These are phyloP conservation scores for Blastobotrys capitulatus DNA, from an alignment of 1,139 yeast genomes.

Conservation along the genomic window DNA sequence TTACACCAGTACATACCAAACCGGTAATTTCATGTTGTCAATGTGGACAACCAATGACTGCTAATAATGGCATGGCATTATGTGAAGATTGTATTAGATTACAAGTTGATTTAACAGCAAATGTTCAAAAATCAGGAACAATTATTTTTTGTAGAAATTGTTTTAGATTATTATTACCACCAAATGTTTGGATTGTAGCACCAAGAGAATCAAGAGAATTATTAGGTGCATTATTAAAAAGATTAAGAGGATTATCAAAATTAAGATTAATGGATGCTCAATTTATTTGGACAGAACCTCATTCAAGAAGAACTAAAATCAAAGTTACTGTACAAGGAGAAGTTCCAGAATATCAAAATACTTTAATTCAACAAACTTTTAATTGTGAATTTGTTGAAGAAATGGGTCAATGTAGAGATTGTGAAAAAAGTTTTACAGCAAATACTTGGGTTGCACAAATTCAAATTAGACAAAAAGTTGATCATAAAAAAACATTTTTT, in stretches of 20 bases:
- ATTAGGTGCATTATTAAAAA: slow-evolving; percentile 81
- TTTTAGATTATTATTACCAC: slow-evolving; percentile 90
- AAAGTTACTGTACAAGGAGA: slow-evolving; percentile 95
- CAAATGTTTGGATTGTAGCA: slow-evolving; percentile 87
- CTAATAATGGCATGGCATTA: slow-evolving; percentile 78
- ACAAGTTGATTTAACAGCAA: slow-evolving; percentile 91
- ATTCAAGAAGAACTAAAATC: slow-evolving; percentile 87
- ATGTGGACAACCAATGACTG: slow-evolving; percentile 97
- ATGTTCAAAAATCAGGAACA: slow-evolving; percentile 89
- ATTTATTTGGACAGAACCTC: slow-evolving; percentile 99
- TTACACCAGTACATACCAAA: slow-evolving; percentile 38
- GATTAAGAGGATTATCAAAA: slow-evolving; percentile 80
- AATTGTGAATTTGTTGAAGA: slow-evolving; percentile 93
- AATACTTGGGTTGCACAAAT: slow-evolving; percentile 99
- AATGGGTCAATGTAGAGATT: slow-evolving; percentile 97
- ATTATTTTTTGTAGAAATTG: slow-evolving; percentile 94
- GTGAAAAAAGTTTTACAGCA: slow-evolving; percentile 94
- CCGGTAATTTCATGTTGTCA: slow-evolving; percentile 94
- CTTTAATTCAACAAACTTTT: slow-evolving; percentile 88
- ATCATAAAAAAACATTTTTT: slow-evolving; percentile 93
- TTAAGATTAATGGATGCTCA: slow-evolving; percentile 89
- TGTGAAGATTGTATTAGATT: slow-evolving; percentile 95
- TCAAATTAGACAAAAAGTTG: slow-evolving; percentile 94
- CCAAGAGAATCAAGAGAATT: slow-evolving; percentile 89
- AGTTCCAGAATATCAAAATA: slow-evolving; percentile 66